Conservation (phyloP, 441 rosid species). For the Syzygium malaccense region DNA sequence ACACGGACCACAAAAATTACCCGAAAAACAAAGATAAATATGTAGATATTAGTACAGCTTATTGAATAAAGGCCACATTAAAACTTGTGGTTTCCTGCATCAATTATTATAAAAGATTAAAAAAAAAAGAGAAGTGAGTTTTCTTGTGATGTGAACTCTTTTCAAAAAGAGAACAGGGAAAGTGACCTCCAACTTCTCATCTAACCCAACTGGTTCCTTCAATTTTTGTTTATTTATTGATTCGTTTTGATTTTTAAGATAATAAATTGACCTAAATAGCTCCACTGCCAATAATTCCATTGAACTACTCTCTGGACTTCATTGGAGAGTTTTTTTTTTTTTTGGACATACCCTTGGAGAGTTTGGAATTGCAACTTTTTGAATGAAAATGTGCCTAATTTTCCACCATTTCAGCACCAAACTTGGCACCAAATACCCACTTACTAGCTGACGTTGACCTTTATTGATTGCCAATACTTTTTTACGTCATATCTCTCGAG, state of each 20-base stretch:
- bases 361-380: neutral
- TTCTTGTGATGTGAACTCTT: neutral
- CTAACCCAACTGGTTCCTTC: neutral
- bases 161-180: neutral
- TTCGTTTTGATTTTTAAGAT: neutral
- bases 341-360: neutral
- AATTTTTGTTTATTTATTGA: neutral
- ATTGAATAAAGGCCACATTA: neutral
- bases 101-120: neutral
- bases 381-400: neutral
- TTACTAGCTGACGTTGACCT: neutral
- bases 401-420: neutral
- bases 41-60: neutral
- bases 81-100: neutral
- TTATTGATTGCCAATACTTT: neutral
- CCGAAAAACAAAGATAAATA: neutral
- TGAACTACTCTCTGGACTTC: neutral
- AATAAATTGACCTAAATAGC: neutral
- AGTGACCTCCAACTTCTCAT: neutral
- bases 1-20: neutral
- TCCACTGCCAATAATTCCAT: neutral
- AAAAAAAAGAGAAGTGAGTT: neutral
- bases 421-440: neutral
- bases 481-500: neutral
- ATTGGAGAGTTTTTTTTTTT: neutral